Percentiles rank a stretch among this genome's conserved stretches.
Conservation (phyloP, 371 early-diverging fungal species). For the Mucor velutinosus region DNA sequence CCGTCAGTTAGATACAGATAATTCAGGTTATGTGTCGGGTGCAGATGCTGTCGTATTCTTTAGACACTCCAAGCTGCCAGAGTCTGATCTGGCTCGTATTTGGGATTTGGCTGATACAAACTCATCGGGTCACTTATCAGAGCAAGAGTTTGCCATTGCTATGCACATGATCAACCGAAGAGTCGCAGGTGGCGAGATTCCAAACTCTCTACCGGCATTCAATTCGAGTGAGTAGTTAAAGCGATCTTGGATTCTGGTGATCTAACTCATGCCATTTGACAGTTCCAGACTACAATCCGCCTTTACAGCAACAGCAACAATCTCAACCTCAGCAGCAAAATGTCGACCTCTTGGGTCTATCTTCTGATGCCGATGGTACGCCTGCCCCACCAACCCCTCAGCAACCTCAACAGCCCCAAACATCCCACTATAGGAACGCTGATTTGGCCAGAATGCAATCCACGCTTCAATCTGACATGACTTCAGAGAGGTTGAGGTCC, state of each 20-base stretch:
- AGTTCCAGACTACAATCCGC: constrained; percentile 5
- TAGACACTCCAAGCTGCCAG: constrained; percentile 72
- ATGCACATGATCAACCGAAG: constrained; percentile 64
- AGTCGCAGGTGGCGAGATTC: constrained; percentile 51
- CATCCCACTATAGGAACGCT: neutral
- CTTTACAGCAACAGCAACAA: constrained; percentile 4
- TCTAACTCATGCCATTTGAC: neutral
- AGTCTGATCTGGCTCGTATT: constrained; percentile 66
- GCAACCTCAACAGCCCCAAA: constrained; percentile 8
- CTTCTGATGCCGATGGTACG: constrained; percentile 5
- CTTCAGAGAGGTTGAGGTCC: constrained; percentile 21
- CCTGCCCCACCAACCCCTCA: constrained; percentile 9
- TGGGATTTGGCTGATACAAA: constrained; percentile 69
- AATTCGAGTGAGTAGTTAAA: constrained; percentile 2
- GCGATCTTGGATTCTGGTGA: neutral
- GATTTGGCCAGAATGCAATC: constrained; percentile 10
- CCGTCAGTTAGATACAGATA: constrained; percentile 32
- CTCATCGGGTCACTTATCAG: constrained; percentile 45
- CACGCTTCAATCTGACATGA: constrained; percentile 20
- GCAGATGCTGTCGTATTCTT: constrained; percentile 78
- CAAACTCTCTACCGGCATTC: constrained; percentile 22
- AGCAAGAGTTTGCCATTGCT: constrained; percentile 60
- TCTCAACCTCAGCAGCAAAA: constrained; percentile 14
- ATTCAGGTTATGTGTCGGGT: constrained; percentile 41
- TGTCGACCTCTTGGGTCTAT: constrained; percentile 33